Percentiles rank a stretch among this genome's conserved stretches.
These are phyloP conservation scores for Rhizopus sp. DNA, from an alignment of 371 early-diverging fungal genomes.

Conservation along the genomic window DNA sequence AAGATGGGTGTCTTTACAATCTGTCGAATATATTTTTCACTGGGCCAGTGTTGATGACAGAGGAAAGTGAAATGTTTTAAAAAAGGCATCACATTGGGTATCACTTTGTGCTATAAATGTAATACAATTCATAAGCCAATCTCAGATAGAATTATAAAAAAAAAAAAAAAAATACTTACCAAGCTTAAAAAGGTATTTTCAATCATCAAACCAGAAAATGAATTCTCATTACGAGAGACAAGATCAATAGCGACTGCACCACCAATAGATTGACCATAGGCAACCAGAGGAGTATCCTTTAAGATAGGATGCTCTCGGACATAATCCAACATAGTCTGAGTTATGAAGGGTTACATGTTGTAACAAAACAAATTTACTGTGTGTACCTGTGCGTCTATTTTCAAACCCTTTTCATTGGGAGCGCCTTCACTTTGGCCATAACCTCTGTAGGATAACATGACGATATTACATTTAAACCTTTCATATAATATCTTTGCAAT, in stretches of 20 bases:
- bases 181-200: constrained; percentile 96
- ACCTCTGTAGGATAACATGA: constrained; percentile 95
- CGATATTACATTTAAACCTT: constrained; percentile 75
- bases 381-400: constrained; percentile 81
- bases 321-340: constrained; percentile 82
- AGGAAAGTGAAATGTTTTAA: constrained; percentile 73
- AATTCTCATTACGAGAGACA: constrained; percentile 73
- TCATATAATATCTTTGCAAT: constrained; percentile 77
- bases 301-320: constrained; percentile 72
- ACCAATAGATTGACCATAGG: constrained; percentile 96
- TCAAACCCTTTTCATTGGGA: constrained; percentile 84
- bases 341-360: neutral
- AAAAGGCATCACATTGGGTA: constrained; percentile 84
- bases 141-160: too few relatives aligned
- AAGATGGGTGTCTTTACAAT: constrained; percentile 78
- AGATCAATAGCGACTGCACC: constrained; percentile 96
- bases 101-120: constrained; percentile 71
- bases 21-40: constrained; percentile 69
- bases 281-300: constrained; percentile 74
- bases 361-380: neutral
- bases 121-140: neutral
- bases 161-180: constrained; percentile 40
- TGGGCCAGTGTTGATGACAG: constrained; percentile 90
- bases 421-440: constrained; percentile 91
- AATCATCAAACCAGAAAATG: constrained; percentile 81